phyloP scores from a whole-genome alignment of 768 basidiomycete genomes.

The Lentinula sp. region DNA sequence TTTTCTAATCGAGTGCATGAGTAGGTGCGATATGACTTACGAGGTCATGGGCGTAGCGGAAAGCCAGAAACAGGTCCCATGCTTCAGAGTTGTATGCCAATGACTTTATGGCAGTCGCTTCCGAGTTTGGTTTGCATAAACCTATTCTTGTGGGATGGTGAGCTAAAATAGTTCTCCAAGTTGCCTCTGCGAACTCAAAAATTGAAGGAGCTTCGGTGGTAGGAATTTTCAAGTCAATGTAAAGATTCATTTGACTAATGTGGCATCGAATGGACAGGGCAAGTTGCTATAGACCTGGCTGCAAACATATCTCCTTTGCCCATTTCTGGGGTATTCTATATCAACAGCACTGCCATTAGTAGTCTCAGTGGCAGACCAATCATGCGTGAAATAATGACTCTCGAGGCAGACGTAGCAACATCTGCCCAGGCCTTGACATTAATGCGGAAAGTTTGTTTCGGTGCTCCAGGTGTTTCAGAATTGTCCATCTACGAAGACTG shows the following conservation, averaged over 20 bases:
- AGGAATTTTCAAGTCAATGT: background rate
- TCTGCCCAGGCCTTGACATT: background rate
- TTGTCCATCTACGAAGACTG: background rate
- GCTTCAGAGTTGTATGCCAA: constrained; percentile 10
- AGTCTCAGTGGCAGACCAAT: background rate
- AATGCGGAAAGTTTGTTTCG: background rate
- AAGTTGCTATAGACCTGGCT: background rate
- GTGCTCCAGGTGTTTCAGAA: background rate
- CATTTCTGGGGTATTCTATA: background rate
- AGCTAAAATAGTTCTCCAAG: background rate
- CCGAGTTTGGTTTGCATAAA: constrained; percentile 9
- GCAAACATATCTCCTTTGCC: background rate
- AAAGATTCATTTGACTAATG: background rate
- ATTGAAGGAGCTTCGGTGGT: background rate
- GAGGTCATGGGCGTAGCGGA: constrained; percentile 14
- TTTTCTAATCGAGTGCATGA: background rate
- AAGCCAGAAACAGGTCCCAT: constrained; percentile 9
- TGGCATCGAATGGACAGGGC: background rate
- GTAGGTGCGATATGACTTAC: constrained; percentile 16
- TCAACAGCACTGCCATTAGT: background rate
- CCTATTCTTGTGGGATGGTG: constrained; percentile 16
- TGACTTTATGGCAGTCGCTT: constrained; percentile 11
- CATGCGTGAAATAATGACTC: background rate
- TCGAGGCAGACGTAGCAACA: background rate
- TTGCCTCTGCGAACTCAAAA: background rate